Evolutionary conservation across 2,329 filamentous ascomycete species (phyloP).

Genomic region (Lojkania enalia): DNA sequence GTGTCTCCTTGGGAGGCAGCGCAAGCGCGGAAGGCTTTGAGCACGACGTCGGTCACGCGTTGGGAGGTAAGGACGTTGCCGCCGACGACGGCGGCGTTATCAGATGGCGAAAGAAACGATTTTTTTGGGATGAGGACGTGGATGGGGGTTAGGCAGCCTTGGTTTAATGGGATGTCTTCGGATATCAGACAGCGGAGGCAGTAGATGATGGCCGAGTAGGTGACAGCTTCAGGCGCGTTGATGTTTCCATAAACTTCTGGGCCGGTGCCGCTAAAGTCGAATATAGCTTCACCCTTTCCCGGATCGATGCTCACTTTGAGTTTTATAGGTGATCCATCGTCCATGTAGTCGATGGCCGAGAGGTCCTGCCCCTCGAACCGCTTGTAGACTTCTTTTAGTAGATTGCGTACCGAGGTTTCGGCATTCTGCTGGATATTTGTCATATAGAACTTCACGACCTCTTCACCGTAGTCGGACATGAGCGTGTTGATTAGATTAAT

Average conservation of each 20-base stretch:
- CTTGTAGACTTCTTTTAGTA: constrained; percentile 72
- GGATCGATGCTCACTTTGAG: constrained; percentile 76
- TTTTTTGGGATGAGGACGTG: constrained; percentile 72
- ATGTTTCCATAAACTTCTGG: constrained; percentile 79
- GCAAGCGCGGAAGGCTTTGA: constrained; percentile 78
- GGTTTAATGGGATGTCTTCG: constrained; percentile 82
- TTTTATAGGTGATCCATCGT: constrained; percentile 78
- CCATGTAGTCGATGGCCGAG: constrained; percentile 79
- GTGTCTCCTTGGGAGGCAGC: constrained; percentile 79
- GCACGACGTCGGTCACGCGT: constrained; percentile 79
- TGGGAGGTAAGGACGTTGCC: constrained; percentile 79
- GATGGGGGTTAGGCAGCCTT: constrained; percentile 79
- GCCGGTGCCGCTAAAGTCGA: constrained; percentile 78
- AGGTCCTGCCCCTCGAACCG: constrained; percentile 72
- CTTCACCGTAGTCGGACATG: constrained; percentile 76
- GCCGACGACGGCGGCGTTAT: constrained; percentile 78
- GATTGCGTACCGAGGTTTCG: constrained; percentile 71
- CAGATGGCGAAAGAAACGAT: constrained; percentile 74
- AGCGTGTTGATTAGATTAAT: constrained; percentile 75
- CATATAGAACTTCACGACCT: constrained; percentile 84
- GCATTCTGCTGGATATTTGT: constrained; percentile 79
- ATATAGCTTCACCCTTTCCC: constrained; percentile 73
- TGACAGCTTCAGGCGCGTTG: constrained; percentile 81
- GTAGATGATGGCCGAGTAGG: constrained; percentile 84
- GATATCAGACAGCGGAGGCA: constrained; percentile 78